These are phyloP conservation scores for Umbelopsis sp. DNA, from an alignment of 371 early-diverging fungal genomes.

Conservation along the genomic window DNA sequence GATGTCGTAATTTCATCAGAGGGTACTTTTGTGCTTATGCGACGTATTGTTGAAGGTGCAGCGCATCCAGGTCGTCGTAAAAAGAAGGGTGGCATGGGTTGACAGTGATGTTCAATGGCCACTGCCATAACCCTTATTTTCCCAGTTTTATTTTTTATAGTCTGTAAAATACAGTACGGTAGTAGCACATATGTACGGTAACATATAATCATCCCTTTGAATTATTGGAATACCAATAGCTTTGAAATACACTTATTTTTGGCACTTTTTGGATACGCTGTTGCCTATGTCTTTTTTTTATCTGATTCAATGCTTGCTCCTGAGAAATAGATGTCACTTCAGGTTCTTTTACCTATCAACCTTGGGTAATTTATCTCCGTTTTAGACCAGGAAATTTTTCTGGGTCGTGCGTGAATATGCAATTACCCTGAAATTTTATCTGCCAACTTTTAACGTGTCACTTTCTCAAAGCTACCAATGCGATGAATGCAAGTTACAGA, in stretches of 20 bases:
- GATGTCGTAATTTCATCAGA: conserved; percentile 48
- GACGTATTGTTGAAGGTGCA: conserved; percentile 49
- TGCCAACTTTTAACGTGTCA: not conserved
- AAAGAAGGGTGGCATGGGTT: conserved; percentile 29
- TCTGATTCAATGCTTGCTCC: no score
- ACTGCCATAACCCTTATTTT: not conserved
- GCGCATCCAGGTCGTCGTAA: conserved; percentile 52
- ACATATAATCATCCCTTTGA: not conserved
- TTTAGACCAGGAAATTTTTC: no score
- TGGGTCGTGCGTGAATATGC: no score
- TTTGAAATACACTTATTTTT: not conserved
- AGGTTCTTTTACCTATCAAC: no score
- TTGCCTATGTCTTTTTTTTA: no score
- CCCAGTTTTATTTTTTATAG: not conserved
- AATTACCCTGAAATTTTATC: no score
- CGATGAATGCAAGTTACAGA: conserved; percentile 5
- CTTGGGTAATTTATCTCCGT: no score
- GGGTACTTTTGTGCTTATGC: conserved; percentile 39
- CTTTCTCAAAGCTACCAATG: not conserved
- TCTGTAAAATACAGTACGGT: not conserved
- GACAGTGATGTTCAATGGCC: not conserved
- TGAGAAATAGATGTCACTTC: no score
- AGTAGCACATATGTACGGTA: no score
- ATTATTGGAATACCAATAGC: not conserved
- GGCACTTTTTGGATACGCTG: no score